A percentile compares a stretch with the other conserved stretches of the same genome.
These are phyloP conservation scores for Nyssa sinensis DNA, from an alignment of 148 eudicot genomes.

Conservation along the genomic window DNA sequence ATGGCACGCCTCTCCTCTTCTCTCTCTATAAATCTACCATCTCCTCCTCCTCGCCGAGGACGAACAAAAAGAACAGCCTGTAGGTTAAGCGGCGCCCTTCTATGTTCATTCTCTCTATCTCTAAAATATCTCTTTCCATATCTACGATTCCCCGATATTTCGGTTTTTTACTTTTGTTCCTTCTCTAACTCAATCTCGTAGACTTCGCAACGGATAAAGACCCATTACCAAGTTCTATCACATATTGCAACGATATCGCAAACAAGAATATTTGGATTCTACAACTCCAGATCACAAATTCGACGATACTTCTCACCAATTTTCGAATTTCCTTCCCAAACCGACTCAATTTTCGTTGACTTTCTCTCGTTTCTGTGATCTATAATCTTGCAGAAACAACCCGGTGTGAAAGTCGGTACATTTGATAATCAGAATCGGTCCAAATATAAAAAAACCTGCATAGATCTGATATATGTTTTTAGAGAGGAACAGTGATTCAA, in stretches of 20 bases:
- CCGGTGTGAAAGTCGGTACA: too few species aligned
- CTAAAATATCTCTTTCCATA: neutral
- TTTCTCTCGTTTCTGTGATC: neutral
- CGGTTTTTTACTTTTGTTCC: neutral
- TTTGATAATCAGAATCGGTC: neutral
- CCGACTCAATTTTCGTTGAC: neutral
- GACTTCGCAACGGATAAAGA: conserved; percentile 1
- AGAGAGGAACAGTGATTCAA: neutral
- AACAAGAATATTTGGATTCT: too few species aligned
- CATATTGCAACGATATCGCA: neutral
- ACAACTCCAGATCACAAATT: neutral
- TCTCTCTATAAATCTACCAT: conserved; percentile 14
- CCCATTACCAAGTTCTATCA: neutral
- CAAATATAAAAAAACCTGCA: neutral
- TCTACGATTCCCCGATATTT: neutral
- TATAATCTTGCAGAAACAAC: neutral
- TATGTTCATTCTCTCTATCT: neutral
- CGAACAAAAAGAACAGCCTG: conserved; percentile 6
- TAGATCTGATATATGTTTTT: too few species aligned
- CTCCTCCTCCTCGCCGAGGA: conserved; percentile 16
- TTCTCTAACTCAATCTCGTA: neutral
- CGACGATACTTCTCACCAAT: neutral
- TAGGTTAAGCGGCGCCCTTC: neutral
- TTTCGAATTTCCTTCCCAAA: neutral
- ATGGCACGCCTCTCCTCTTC: too few species aligned